Percentiles rank a stretch among this genome's conserved stretches.
Conservation (phyloP, 805 yeast species). For the Kodamaea laetipori region DNA sequence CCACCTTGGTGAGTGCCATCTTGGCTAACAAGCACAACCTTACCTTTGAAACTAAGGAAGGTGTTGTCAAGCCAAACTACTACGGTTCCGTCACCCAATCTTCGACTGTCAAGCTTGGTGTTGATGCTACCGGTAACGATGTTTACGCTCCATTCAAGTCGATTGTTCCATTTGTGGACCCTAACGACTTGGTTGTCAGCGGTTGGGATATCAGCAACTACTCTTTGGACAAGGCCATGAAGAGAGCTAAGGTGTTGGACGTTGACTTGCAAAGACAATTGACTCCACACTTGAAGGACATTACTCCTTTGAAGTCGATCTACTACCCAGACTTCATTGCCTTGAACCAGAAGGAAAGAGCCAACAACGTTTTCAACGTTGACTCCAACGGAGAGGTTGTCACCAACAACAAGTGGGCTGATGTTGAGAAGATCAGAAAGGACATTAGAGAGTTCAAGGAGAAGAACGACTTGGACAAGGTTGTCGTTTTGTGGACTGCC, state of each 20-base stretch:
- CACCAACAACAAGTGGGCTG: constrained; percentile 77
- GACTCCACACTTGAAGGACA: constrained; percentile 58
- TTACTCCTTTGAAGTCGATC: constrained; percentile 77
- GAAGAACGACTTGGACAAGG: constrained; percentile 75
- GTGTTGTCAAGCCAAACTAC: constrained; percentile 73
- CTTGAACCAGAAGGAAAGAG: constrained; percentile 89
- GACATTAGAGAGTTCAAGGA: constrained; percentile 81
- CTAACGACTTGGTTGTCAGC: constrained; percentile 84
- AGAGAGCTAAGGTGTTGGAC: constrained; percentile 84
- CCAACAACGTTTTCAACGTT: constrained; percentile 78
- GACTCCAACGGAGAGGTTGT: constrained; percentile 50
- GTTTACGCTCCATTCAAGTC: constrained; percentile 91
- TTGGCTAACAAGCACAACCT: constrained; percentile 82
- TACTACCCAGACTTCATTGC: constrained; percentile 98
- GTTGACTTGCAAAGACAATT: constrained; percentile 79
- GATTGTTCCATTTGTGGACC: constrained; percentile 82
- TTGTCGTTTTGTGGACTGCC: constrained; percentile 94
- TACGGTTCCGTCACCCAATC: constrained; percentile 95
- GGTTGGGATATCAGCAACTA: constrained; percentile 92
- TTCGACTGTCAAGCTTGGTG: constrained; percentile 85
- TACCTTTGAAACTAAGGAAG: constrained; percentile 79
- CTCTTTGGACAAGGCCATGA: constrained; percentile 75
- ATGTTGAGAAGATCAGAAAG: constrained; percentile 80
- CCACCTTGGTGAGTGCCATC: constrained; percentile 83
- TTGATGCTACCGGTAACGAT: constrained; percentile 79